These are phyloP conservation scores for Lentinula sp. DNA, from an alignment of 768 basidiomycete genomes.

Conservation along the genomic window DNA sequence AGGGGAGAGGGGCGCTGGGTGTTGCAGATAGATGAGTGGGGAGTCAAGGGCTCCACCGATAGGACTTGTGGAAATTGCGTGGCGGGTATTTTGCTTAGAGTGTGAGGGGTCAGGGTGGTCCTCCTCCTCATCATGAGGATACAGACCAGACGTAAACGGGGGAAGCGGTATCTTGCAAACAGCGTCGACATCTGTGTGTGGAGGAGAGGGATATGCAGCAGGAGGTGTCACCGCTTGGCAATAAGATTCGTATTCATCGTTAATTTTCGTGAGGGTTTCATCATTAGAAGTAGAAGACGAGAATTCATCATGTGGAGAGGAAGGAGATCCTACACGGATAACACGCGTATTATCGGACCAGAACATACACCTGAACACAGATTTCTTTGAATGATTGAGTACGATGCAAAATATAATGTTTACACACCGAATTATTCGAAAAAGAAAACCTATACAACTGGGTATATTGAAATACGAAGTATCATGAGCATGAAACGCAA, in stretches of 20 bases:
- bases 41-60: conserved; percentile 1
- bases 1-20: background rate
- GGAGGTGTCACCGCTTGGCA: background rate
- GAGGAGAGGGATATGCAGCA: background rate
- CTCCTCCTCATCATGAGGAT: background rate
- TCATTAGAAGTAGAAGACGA: background rate
- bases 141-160: background rate
- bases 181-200: background rate
- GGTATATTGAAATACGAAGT: background rate
- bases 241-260: background rate
- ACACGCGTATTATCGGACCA: background rate
- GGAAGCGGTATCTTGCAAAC: background rate
- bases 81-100: background rate
- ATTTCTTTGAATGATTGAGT: background rate
- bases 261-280: background rate
- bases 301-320: background rate
- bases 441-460: background rate
- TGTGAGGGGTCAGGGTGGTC: background rate
- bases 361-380: background rate
- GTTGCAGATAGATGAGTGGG: background rate
- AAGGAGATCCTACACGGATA: background rate
- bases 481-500: background rate
- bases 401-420: background rate
- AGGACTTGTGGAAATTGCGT: background rate
- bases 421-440: background rate